A percentile compares a stretch with the other conserved stretches of the same genome.
Evolutionary conservation across 176 grass and related monocot genomes (phyloP).

Genomic region (Oryza brachyantha): DNA sequence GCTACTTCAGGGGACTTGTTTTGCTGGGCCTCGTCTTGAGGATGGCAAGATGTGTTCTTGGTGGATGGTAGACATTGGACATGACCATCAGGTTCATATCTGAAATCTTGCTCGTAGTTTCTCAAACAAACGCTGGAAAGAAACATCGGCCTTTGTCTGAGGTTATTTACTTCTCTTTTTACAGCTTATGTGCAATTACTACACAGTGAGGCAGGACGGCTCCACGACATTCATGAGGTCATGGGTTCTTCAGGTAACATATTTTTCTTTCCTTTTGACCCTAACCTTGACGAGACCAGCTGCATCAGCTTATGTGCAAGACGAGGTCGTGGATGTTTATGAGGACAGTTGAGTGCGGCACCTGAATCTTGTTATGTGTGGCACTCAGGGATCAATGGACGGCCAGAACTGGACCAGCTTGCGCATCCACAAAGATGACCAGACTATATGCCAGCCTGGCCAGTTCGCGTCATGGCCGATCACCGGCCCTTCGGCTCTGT

Average conservation of each 20-base stretch:
- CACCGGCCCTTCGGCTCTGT: slow-evolving; percentile 48
- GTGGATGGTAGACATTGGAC: slow-evolving; percentile 95
- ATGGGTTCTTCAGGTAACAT: slow-evolving; percentile 72
- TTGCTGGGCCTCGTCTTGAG: slow-evolving; percentile 74
- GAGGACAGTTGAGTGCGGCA: neutral
- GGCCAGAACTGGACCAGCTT: slow-evolving; percentile 70
- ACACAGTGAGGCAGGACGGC: slow-evolving; percentile 91
- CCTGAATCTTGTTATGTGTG: neutral
- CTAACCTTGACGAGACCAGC: neutral
- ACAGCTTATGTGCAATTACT: slow-evolving; percentile 97
- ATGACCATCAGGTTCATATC: slow-evolving; percentile 69
- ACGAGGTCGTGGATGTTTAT: neutral
- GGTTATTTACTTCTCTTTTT: slow-evolving; percentile 9
- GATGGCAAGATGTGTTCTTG: slow-evolving; percentile 72
- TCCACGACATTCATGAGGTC: slow-evolving; percentile 77
- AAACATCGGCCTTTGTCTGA: neutral
- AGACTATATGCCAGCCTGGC: slow-evolving; percentile 62
- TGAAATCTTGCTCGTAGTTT: slow-evolving; percentile 5
- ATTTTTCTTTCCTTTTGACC: neutral
- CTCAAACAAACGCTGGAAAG: neutral
- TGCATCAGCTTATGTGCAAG: no score
- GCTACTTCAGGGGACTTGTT: slow-evolving; percentile 68
- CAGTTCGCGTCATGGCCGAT: slow-evolving; percentile 89
- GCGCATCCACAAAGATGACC: slow-evolving; percentile 61
- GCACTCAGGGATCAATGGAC: slow-evolving; percentile 72